These are phyloP conservation scores for Xylariaceae sp. DNA, from an alignment of 2,329 filamentous ascomycete species.

Conservation along the genomic window DNA sequence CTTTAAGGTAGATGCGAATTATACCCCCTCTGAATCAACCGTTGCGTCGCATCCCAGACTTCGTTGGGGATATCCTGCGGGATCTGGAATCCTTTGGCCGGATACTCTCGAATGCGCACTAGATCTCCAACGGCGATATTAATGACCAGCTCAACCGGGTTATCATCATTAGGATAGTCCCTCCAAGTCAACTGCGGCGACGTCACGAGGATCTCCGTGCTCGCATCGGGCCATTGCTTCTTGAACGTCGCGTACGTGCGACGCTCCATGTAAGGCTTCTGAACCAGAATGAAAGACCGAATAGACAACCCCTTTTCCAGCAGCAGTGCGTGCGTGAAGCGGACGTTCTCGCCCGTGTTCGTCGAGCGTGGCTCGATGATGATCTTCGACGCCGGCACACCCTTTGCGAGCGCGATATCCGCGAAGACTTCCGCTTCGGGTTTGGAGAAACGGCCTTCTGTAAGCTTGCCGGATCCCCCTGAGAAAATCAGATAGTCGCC, in stretches of 20 bases:
- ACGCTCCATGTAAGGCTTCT: conserved; percentile 47
- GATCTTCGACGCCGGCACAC: conserved; percentile 37
- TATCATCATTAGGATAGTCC: conserved; percentile 39
- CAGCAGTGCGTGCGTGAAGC: conserved; percentile 38
- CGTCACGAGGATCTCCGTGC: conserved; percentile 36
- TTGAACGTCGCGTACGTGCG: conserved; percentile 43
- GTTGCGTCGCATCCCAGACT: conserved; percentile 39
- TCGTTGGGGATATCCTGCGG: conserved; percentile 38
- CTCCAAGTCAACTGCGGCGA: conserved; percentile 37
- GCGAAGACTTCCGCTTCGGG: conserved; percentile 43
- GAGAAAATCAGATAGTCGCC: conserved; percentile 41
- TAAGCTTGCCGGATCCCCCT: conserved; percentile 39
- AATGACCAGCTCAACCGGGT: conserved; percentile 39
- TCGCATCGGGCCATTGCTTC: conserved; percentile 41
- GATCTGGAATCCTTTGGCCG: conserved; percentile 40
- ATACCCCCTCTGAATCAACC: conserved; percentile 38
- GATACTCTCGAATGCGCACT: conserved; percentile 40
- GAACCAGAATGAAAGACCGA: conserved; percentile 38
- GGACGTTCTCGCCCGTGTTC: conserved; percentile 46
- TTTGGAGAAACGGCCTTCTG: conserved; percentile 34
- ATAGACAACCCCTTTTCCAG: conserved; percentile 24
- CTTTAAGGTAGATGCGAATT: conserved; percentile 35
- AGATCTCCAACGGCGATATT: conserved; percentile 44
- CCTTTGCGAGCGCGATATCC: conserved; percentile 35
- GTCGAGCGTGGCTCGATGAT: conserved; percentile 38